Percentiles rank a stretch among this genome's conserved stretches.
Conservation (phyloP, 306 rosid species). For the Macrotyloma uniflorum region DNA sequence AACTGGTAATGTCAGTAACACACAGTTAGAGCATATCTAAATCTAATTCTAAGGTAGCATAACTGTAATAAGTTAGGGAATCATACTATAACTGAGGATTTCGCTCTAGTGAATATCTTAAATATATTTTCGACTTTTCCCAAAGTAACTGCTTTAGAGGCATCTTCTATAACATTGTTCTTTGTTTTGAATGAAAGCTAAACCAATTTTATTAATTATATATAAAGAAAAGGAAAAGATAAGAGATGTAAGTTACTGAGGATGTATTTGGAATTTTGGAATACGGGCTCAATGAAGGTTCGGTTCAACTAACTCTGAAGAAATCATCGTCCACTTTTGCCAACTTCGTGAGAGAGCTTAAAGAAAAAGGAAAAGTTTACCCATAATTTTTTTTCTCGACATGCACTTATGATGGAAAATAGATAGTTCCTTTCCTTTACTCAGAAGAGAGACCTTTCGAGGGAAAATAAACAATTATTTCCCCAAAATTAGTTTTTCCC, state of each 20-base stretch:
- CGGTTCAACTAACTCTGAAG: too few relatives aligned
- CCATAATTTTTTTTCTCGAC: neutral
- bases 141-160: neutral
- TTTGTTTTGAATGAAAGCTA: conserved; percentile 3
- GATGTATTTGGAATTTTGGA: too few relatives aligned
- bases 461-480: neutral
- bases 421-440: neutral
- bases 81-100: neutral
- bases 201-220: neutral
- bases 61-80: neutral
- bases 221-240: neutral
- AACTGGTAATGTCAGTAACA: neutral
- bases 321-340: too few relatives aligned
- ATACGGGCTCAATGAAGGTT: too few relatives aligned
- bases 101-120: neutral
- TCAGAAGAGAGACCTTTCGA: neutral
- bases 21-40: neutral
- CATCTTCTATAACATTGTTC: conserved; percentile 7
- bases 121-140: neutral
- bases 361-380: neutral
- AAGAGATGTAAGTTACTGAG: conserved; percentile 15
- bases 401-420: neutral
- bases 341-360: neutral
- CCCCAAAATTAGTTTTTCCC: neutral
- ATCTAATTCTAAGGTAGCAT: neutral